Evolutionary conservation across 2,329 filamentous ascomycete species (phyloP).

Genomic region (Juglanconis sp.): DNA sequence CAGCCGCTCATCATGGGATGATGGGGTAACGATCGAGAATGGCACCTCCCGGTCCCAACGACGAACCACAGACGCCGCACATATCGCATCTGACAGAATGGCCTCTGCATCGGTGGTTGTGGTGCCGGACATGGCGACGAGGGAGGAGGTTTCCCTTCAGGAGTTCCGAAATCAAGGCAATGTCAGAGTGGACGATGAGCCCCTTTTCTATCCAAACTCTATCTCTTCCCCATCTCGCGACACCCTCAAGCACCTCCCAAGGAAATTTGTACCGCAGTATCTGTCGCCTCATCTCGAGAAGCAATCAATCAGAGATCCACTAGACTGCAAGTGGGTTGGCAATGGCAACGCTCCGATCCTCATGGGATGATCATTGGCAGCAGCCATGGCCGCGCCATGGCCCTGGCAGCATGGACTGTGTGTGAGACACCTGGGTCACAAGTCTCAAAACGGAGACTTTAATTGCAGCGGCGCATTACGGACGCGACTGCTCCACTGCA

Average conservation of each 20-base stretch:
- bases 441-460: constrained; percentile 18
- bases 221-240: not conserved
- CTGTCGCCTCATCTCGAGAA: constrained; percentile 14
- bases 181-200: not conserved
- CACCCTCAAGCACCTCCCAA: not conserved
- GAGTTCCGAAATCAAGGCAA: not conserved
- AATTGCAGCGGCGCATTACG: constrained; percentile 18
- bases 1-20: constrained; percentile 8
- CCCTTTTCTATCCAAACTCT: not conserved
- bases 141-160: not conserved
- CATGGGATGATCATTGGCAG: not conserved
- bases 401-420: not conserved
- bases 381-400: not conserved
- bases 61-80: not conserved
- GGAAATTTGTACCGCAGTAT: constrained; percentile 7
- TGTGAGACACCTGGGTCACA: constrained; percentile 1
- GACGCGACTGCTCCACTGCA: constrained; percentile 18
- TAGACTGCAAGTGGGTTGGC: constrained; percentile 11
- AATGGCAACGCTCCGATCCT: not conserved
- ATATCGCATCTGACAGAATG: not conserved
- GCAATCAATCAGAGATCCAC: constrained; percentile 17
- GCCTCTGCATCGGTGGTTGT: not conserved
- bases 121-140: not conserved
- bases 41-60: constrained; percentile 8
- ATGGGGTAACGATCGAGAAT: constrained; percentile 2